Conservation (phyloP, 305 asterid genomes). For the Salvia sclarea region DNA sequence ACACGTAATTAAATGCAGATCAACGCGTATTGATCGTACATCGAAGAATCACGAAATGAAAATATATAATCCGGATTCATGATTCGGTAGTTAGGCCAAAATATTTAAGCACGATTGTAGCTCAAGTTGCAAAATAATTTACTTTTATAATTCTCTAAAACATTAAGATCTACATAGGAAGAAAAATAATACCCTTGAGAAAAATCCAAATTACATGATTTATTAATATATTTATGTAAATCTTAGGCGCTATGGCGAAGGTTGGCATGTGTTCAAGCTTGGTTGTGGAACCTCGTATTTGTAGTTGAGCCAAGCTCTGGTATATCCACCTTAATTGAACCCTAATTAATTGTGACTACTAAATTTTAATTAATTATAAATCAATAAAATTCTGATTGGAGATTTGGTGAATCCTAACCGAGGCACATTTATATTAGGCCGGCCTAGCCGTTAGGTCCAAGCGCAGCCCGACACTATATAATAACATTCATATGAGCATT, state of each 20-base stretch:
- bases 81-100: slow-evolving; percentile 30
- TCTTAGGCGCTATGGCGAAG: no score
- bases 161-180: background rate
- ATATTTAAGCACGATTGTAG: background rate
- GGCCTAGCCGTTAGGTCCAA: no score
- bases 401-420: no score
- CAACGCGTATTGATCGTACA: background rate
- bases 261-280: no score
- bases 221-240: no score
- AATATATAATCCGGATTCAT: background rate
- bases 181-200: background rate
- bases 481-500: no score
- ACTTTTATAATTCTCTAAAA: background rate
- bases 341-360: no score
- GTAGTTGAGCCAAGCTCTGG: background rate
- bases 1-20: background rate
- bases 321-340: background rate
- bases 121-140: background rate
- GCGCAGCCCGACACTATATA: no score
- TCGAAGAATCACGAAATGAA: slow-evolving; percentile 2
- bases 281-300: background rate
- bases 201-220: background rate
- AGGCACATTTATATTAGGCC: no score
- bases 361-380: no score
- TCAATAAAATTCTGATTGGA: no score